Percentiles rank a stretch among this genome's conserved stretches.
Evolutionary conservation across 352 stramenopile genomes (phyloP).

Genomic region (Phytophthora fragariaefolia): DNA sequence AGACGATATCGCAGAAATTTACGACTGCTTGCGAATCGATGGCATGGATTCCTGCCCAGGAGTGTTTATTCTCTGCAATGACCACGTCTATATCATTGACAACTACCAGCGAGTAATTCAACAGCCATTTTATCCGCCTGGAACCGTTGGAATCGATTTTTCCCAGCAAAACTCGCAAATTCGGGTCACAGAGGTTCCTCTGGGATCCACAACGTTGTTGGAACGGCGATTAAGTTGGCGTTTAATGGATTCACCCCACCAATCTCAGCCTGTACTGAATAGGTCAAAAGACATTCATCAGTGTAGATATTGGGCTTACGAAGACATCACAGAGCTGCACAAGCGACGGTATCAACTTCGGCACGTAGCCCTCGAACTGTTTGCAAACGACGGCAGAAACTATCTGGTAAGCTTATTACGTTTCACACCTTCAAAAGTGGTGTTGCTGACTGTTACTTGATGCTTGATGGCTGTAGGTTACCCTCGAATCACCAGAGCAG

Average conservation of each 20-base stretch:
- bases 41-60: constrained; percentile 82
- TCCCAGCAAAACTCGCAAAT: constrained; percentile 21
- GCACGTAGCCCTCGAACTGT: constrained; percentile 79
- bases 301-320: constrained; percentile 78
- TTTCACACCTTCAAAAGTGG: background rate
- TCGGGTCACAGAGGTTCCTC: constrained; percentile 62
- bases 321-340: constrained; percentile 77
- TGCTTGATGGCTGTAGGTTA: constrained; percentile 46
- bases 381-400: constrained; percentile 75
- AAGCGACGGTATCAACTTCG: constrained; percentile 79
- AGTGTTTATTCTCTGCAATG: constrained; percentile 71
- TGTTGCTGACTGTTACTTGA: background rate
- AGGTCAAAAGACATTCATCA: constrained; percentile 56
- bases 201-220: constrained; percentile 53
- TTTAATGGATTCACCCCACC: constrained; percentile 22
- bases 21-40: constrained; percentile 75
- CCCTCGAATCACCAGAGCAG: constrained; percentile 66
- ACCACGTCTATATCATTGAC: constrained; percentile 77
- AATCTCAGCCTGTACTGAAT: constrained; percentile 20
- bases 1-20: constrained; percentile 72
- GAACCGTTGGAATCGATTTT: constrained; percentile 16
- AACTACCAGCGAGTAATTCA: constrained; percentile 64
- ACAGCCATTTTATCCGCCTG: constrained; percentile 7
- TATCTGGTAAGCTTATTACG: constrained; percentile 58
- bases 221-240: constrained; percentile 60